Evolutionary conservation across 495 filamentous ascomycete species (phyloP).

Genomic region (Trichoderma erinaceum): DNA sequence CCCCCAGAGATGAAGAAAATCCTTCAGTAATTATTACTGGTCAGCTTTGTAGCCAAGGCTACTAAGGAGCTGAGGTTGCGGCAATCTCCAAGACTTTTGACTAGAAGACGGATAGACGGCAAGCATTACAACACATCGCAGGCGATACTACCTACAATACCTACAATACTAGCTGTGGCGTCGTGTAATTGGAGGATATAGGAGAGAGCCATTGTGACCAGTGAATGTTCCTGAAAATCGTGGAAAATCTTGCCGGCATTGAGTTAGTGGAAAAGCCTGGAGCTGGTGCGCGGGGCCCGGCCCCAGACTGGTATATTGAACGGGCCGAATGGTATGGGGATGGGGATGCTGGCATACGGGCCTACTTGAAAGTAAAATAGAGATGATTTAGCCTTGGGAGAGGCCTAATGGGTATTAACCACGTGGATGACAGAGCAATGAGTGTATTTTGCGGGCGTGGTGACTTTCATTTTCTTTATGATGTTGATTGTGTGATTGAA

Average conservation of each 20-base stretch:
- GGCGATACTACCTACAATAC: not conserved
- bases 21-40: not conserved
- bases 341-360: not conserved
- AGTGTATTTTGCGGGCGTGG: not conserved
- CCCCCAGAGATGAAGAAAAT: not conserved
- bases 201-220: not conserved
- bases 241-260: not conserved
- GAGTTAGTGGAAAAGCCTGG: not conserved
- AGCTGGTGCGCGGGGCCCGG: slow-evolving; percentile 2
- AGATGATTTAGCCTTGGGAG: not conserved
- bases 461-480: not conserved
- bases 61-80: not conserved
- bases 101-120: not conserved
- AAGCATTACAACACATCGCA: not conserved
- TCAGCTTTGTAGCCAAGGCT: not conserved
- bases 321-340: slow-evolving; percentile 11
- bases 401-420: not conserved
- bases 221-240: not conserved
- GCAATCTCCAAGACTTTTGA: not conserved
- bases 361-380: not conserved
- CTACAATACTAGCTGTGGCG: not conserved
- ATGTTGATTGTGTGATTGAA: not conserved
- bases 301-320: slow-evolving; percentile 3
- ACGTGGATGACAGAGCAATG: not conserved
- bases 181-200: not conserved